These are phyloP conservation scores for Penicillium capsulatum DNA, from an alignment of 2,329 filamentous ascomycete genomes.

Conservation along the genomic window DNA sequence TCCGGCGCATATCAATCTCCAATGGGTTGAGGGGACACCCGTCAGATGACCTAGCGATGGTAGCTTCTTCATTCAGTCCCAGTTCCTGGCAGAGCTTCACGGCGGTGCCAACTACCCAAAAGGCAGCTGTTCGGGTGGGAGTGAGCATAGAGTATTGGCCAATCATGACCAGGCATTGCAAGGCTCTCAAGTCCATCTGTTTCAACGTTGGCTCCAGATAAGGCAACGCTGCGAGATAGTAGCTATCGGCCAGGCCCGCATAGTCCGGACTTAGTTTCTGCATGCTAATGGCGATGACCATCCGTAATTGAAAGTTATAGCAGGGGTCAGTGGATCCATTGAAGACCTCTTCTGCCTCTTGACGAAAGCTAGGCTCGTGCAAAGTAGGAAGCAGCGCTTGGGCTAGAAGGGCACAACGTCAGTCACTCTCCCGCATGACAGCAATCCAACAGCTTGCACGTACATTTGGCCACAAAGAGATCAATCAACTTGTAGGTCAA, in stretches of 20 bases:
- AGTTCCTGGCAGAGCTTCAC: constrained; percentile 85
- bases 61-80: constrained; percentile 82
- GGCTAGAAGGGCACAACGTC: constrained; percentile 48
- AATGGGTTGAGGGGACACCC: constrained; percentile 63
- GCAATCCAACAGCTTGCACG: constrained; percentile 16
- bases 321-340: constrained; percentile 70
- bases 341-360: constrained; percentile 77
- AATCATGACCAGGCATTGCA: constrained; percentile 85
- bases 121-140: constrained; percentile 85
- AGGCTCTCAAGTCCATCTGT: constrained; percentile 82
- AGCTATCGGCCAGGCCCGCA: constrained; percentile 90
- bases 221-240: constrained; percentile 84
- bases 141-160: constrained; percentile 89
- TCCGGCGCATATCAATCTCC: constrained; percentile 82
- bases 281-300: constrained; percentile 91
- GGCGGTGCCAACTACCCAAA: constrained; percentile 86
- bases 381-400: constrained; percentile 84
- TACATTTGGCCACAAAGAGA: constrained; percentile 80
- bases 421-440: constrained; percentile 10
- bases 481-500: constrained; percentile 76
- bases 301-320: constrained; percentile 80
- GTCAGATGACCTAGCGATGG: constrained; percentile 62
- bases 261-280: constrained; percentile 87
- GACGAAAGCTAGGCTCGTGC: constrained; percentile 73
- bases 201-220: constrained; percentile 77